phyloP scores from a whole-genome alignment of 371 early-diverging fungal genomes.

The Chytridium lagenaria region DNA sequence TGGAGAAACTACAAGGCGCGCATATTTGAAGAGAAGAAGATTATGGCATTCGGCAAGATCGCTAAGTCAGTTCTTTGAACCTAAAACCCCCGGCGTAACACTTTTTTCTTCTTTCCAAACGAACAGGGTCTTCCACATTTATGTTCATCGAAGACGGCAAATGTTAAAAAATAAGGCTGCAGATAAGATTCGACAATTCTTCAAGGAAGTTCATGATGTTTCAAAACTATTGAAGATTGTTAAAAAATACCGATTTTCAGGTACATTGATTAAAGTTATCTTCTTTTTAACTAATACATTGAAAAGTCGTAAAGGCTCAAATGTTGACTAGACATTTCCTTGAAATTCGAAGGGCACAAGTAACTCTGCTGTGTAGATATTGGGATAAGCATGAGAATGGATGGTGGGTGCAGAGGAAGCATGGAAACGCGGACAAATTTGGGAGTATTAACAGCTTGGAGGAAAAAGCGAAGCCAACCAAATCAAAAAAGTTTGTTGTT shows the following conservation, averaged over 20 bases:
- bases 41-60: conserved; percentile 41
- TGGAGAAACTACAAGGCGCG: conserved; percentile 35
- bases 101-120: conserved; percentile 5
- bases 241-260: conserved; percentile 60
- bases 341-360: conserved; percentile 43
- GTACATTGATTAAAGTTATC: conserved; percentile 29
- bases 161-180: conserved; percentile 39
- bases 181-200: conserved; percentile 57
- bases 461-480: conserved; percentile 33
- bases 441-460: conserved; percentile 37
- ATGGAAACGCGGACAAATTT: conserved; percentile 18
- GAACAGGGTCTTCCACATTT: conserved; percentile 45
- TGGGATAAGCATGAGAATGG: conserved; percentile 55
- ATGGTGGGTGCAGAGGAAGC: conserved; percentile 55
- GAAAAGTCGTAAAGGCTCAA: conserved; percentile 55
- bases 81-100: no score
- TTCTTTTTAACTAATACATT: neutral
- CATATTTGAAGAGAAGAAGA: conserved; percentile 27
- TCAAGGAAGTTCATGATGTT: conserved; percentile 60
- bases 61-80: conserved; percentile 39
- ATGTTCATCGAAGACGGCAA: conserved; percentile 40
- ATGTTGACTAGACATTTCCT: conserved; percentile 30
- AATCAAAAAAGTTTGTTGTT: conserved; percentile 23
- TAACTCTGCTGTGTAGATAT: conserved; percentile 40
- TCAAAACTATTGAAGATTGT: conserved; percentile 60